Evolutionary conservation across 345 rosid species (phyloP).

Genomic region (Pistacia integerrima): DNA sequence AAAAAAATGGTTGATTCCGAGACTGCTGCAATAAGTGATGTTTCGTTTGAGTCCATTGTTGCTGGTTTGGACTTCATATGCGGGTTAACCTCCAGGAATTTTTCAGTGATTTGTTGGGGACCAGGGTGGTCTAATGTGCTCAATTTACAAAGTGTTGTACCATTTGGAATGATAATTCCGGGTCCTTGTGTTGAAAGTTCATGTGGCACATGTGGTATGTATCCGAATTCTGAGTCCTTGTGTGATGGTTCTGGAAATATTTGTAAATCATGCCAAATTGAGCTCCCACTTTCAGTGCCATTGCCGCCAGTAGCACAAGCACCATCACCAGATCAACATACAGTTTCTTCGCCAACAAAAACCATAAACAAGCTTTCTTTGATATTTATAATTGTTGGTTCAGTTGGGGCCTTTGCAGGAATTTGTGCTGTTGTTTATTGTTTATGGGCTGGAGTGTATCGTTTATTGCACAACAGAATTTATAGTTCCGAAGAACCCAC

Average conservation of each 20-base stretch:
- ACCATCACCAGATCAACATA: constrained; percentile 15
- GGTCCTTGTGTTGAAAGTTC: constrained; percentile 55
- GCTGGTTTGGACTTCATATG: constrained; percentile 51
- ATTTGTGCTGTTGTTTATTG: constrained; percentile 40
- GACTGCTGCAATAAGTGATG: constrained; percentile 5
- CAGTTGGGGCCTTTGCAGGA: constrained; percentile 49
- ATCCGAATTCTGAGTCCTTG: constrained; percentile 44
- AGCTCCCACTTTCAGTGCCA: constrained; percentile 50
- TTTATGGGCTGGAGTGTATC: constrained; percentile 27
- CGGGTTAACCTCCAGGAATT: constrained; percentile 49
- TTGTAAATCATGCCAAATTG: constrained; percentile 50
- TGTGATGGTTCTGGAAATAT: constrained; percentile 56
- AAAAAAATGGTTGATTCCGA: constrained; percentile 20
- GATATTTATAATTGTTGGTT: constrained; percentile 43
- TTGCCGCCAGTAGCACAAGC: constrained; percentile 31
- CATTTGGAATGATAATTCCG: constrained; percentile 45
- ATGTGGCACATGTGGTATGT: constrained; percentile 47
- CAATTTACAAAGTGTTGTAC: constrained; percentile 20
- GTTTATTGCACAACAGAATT: constrained; percentile 18
- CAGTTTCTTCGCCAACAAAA: constrained; percentile 12
- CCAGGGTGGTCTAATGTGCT: constrained; percentile 39
- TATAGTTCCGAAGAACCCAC: constrained; percentile 27
- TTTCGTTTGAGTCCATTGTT: constrained; percentile 50
- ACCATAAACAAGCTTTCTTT: constrained; percentile 32
- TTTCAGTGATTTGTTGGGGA: constrained; percentile 59